Evolutionary conservation across 192 early-diverging fungal species (phyloP).

Genomic region (Coemansia sp.): DNA sequence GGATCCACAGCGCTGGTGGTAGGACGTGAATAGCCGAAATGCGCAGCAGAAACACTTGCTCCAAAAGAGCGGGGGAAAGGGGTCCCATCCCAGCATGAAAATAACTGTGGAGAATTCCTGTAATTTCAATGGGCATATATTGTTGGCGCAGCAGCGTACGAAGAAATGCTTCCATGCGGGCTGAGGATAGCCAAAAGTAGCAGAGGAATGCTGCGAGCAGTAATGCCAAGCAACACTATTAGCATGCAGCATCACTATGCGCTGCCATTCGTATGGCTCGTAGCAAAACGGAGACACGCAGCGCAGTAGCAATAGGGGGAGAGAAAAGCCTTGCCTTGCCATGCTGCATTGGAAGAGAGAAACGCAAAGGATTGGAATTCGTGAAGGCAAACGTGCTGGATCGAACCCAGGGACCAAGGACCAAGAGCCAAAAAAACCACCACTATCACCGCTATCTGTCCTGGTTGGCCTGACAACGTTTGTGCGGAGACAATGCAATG

Average conservation of each 20-base stretch:
- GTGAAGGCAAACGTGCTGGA: neutral
- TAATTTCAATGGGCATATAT: neutral
- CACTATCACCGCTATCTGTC: no score
- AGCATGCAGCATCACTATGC: neutral
- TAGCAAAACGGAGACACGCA: no score
- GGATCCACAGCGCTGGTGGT: neutral
- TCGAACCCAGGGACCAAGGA: neutral
- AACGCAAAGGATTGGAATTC: no score
- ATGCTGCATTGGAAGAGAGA: no score
- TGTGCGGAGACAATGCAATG: neutral
- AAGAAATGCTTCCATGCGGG: neutral
- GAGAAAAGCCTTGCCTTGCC: no score
- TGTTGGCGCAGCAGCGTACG: neutral
- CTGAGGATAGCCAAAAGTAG: neutral
- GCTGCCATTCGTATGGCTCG: neutral
- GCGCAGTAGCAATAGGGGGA: neutral
- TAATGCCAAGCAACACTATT: constrained; percentile 1
- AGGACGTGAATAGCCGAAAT: neutral
- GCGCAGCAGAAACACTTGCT: neutral
- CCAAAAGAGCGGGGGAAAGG: neutral
- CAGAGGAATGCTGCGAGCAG: constrained; percentile 2
- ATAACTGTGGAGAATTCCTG: neutral
- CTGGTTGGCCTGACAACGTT: neutral
- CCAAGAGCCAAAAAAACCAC: no score
- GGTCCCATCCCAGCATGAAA: no score